phyloP scores from a whole-genome alignment of 2,329 filamentous ascomycete genomes.

The Aschersonia sp. region DNA sequence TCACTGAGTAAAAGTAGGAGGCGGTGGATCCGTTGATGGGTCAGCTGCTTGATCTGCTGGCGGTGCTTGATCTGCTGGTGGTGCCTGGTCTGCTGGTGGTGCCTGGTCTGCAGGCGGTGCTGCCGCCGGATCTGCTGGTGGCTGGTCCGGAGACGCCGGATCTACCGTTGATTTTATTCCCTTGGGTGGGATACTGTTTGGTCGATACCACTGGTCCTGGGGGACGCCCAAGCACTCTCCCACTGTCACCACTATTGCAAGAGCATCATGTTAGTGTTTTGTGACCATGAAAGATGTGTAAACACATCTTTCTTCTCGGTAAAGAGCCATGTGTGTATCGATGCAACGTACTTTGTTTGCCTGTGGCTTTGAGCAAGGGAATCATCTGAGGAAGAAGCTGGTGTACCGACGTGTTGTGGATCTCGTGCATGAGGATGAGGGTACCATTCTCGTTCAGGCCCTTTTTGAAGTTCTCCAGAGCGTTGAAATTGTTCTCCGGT shows the following conservation, averaged over 20 bases:
- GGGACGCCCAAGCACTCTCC: slow-evolving; percentile 4
- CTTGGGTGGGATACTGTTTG: background rate
- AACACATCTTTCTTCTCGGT: background rate
- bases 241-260: slow-evolving; percentile 1
- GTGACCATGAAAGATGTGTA: background rate
- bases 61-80: too few species aligned
- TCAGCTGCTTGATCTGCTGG: too few species aligned
- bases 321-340: background rate
- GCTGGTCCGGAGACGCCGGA: background rate
- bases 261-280: background rate
- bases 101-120: too few species aligned
- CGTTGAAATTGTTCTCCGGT: slow-evolving; percentile 26
- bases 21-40: too few species aligned
- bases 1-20: too few species aligned
- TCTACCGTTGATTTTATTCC: background rate
- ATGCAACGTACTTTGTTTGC: background rate
- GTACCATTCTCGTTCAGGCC: slow-evolving; percentile 16
- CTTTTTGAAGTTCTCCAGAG: slow-evolving; percentile 15
- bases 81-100: too few species aligned
- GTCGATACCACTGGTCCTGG: slow-evolving; percentile 3
- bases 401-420: slow-evolving; percentile 25
- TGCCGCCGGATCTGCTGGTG: background rate
- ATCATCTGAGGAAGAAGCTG: slow-evolving; percentile 13
- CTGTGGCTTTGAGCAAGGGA: background rate
- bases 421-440: slow-evolving; percentile 33